These are phyloP conservation scores for Aspergillus pseudoviridinutans DNA, from an alignment of 2,329 filamentous ascomycete species.

Conservation along the genomic window DNA sequence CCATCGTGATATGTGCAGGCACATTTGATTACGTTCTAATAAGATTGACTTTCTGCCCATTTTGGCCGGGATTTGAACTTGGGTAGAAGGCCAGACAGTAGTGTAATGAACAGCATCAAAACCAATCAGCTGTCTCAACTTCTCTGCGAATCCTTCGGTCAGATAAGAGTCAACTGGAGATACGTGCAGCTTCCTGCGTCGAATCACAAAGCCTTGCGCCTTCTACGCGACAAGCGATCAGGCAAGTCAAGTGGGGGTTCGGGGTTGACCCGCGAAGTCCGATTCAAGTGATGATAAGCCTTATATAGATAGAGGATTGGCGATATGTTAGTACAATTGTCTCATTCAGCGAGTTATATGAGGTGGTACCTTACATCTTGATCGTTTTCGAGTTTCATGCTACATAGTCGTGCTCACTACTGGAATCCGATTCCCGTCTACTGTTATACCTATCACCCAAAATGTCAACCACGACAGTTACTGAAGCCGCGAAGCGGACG, in stretches of 20 bases:
- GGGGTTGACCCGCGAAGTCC: neutral
- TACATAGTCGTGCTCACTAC: neutral
- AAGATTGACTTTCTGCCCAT: neutral
- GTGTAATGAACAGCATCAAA: neutral
- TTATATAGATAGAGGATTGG: neutral
- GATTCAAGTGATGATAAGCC: neutral
- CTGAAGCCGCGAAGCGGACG: conserved; percentile 6
- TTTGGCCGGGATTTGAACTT: neutral
- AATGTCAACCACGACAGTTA: conserved; percentile 11
- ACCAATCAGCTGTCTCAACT: neutral
- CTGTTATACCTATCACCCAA: neutral
- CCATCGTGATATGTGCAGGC: conserved; percentile 2
- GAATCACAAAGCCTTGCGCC: neutral
- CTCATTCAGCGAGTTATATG: neutral
- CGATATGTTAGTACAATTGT: too few relatives aligned
- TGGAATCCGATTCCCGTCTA: neutral
- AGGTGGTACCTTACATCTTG: neutral
- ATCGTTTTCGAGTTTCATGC: neutral
- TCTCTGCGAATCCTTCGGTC: neutral
- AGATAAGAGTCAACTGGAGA: neutral
- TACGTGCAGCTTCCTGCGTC: neutral
- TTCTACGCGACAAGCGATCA: neutral
- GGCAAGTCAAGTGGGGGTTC: neutral
- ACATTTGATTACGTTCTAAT: neutral
- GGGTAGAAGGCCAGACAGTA: neutral